phyloP scores from a whole-genome alignment of 352 stramenopile genomes.

The Pythium oligandrum region DNA sequence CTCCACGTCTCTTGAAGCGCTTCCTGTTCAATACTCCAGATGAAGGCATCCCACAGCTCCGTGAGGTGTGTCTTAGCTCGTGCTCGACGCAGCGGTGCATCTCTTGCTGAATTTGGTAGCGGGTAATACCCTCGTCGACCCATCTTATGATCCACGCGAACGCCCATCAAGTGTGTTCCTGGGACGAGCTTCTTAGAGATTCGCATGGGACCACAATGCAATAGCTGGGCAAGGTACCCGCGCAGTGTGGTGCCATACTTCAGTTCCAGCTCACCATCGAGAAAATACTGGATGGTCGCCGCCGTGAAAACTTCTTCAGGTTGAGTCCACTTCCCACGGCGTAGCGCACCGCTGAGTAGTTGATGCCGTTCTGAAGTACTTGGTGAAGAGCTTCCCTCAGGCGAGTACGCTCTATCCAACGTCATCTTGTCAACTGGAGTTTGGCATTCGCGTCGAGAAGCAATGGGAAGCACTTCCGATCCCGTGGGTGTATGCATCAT shows the following conservation, averaged over 20 bases:
- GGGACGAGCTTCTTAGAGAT: conserved; percentile 79
- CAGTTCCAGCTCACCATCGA: conserved; percentile 52
- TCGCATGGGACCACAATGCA: conserved; percentile 74
- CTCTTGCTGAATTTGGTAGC: conserved; percentile 39
- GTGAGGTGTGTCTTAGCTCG: conserved; percentile 34
- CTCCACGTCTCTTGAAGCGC: conserved; percentile 6
- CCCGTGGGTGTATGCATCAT: too few relatives aligned
- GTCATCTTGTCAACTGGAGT: too few relatives aligned
- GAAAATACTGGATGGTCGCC: conserved; percentile 68
- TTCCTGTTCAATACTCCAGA: conserved; percentile 61
- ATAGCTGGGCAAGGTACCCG: conserved; percentile 62
- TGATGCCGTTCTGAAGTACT: not conserved
- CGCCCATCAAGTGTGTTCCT: conserved; percentile 48
- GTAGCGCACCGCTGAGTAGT: conserved; percentile 26
- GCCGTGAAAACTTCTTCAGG: conserved; percentile 64
- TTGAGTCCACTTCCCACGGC: conserved; percentile 68
- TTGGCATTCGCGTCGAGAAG: too few relatives aligned
- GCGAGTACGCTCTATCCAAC: too few relatives aligned
- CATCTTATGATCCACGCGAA: conserved; percentile 75
- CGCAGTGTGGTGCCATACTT: conserved; percentile 70
- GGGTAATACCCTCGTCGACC: conserved; percentile 65
- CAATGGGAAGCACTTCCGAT: too few relatives aligned
- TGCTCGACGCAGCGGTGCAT: conserved; percentile 31
- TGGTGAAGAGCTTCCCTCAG: too few relatives aligned
- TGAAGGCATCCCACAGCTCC: conserved; percentile 38